These are phyloP conservation scores for Erysimum pusillum DNA, from an alignment of 441 rosid species.

Conservation along the genomic window DNA sequence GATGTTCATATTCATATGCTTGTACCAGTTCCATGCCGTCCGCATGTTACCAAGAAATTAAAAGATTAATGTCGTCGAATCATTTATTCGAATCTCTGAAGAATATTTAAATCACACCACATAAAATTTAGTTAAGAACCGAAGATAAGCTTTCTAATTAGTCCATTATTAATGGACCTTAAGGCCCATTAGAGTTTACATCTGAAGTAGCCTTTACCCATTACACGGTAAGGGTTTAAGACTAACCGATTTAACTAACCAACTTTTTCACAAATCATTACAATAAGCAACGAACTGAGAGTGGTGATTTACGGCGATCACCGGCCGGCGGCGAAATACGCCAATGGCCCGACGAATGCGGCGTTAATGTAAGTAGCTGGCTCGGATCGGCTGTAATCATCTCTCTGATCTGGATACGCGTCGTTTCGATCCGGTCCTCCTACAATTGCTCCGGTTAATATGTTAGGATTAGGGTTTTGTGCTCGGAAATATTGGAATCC, in stretches of 20 bases:
- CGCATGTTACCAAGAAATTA: no score
- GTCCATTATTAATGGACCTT: neutral
- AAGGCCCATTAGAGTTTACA: constrained; percentile 27
- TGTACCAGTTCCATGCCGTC: no score
- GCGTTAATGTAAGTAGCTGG: constrained; percentile 68
- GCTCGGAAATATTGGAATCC: constrained; percentile 45
- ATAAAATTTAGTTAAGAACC: no score
- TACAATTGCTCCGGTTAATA: constrained; percentile 57
- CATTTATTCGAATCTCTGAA: no score
- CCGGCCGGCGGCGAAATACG: constrained; percentile 51
- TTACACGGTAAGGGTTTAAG: neutral
- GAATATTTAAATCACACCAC: no score
- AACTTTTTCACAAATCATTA: neutral
- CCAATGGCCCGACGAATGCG: constrained; percentile 62
- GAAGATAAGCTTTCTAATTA: neutral
- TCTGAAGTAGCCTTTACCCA: neutral
- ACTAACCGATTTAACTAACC: neutral
- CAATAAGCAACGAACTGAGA: neutral
- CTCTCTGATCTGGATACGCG: constrained; percentile 53
- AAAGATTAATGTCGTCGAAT: no score
- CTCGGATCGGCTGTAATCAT: constrained; percentile 54
- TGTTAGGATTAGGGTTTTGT: constrained; percentile 48
- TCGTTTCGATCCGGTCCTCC: constrained; percentile 65
- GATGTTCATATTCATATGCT: no score
- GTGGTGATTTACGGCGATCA: neutral